Evolutionary conservation across 768 basidiomycete genomes (phyloP).

Genomic region (Dictyophora rubrovolvata): DNA sequence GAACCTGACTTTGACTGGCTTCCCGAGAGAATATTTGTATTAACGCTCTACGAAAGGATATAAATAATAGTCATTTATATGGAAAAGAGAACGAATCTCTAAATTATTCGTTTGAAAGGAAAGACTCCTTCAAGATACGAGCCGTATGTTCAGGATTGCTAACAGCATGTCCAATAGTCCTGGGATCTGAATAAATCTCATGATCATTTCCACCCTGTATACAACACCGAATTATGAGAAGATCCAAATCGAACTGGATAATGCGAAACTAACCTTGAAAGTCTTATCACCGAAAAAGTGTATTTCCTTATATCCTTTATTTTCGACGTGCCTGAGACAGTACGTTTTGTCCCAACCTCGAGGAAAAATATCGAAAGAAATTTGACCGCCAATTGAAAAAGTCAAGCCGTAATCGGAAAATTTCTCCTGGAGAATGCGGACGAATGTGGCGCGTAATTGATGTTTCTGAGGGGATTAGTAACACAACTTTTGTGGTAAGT

Average conservation of each 20-base stretch:
- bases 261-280: conserved; percentile 44
- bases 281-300: conserved; percentile 99
- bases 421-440: conserved; percentile 69
- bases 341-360: conserved; percentile 97
- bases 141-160: conserved; percentile 66
- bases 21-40: too few relatives aligned
- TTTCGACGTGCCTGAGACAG: conserved; percentile 68
- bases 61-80: too few relatives aligned
- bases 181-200: conserved; percentile 74
- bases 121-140: conserved; percentile 55
- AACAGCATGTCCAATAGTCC: conserved; percentile 85
- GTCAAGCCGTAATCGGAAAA: conserved; percentile 82
- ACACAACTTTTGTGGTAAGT: too few relatives aligned
- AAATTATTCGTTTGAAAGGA: conserved; percentile 20
- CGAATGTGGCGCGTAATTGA: conserved; percentile 59
- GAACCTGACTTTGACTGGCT: too few relatives aligned
- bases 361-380: conserved; percentile 91
- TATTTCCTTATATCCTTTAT: conserved; percentile 85
- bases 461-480: conserved; percentile 41
- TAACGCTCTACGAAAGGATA: too few relatives aligned
- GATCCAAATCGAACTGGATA: too few relatives aligned
- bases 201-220: conserved; percentile 88
- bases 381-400: conserved; percentile 89
- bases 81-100: neutral
- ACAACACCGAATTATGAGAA: neutral